phyloP scores from a whole-genome alignment of 1,139 yeast species.

The Martiniozyma asiatica region DNA sequence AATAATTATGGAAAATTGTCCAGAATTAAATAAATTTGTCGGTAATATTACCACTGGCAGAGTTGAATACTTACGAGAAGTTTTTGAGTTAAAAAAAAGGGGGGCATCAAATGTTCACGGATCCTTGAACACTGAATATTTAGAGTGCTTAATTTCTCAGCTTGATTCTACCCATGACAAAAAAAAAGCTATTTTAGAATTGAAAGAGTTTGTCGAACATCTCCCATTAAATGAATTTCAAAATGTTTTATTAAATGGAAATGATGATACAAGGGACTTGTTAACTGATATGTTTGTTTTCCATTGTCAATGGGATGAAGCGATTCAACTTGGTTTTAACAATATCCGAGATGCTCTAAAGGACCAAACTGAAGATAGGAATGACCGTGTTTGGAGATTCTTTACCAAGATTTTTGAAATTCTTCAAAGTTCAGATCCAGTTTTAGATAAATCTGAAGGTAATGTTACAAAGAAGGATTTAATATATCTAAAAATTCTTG shows the following conservation, averaged over 20 bases:
- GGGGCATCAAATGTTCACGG: constrained; percentile 5
- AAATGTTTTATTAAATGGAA: too few relatives aligned
- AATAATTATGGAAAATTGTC: constrained; percentile 27
- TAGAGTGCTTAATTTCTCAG: constrained; percentile 20
- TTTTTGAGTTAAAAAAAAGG: constrained; percentile 13
- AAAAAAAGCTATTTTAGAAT: too few relatives aligned
- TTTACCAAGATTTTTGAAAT: constrained; percentile 28
- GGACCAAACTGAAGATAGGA: too few relatives aligned
- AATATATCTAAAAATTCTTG: constrained; percentile 16
- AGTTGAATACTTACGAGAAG: constrained; percentile 22
- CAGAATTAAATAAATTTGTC: constrained; percentile 28
- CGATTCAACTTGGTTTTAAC: too few relatives aligned
- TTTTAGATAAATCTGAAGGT: background rate
- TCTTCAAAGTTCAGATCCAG: constrained; percentile 18
- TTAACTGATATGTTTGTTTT: too few relatives aligned
- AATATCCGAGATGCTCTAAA: too few relatives aligned
- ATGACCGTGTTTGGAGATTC: too few relatives aligned
- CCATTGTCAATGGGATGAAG: too few relatives aligned
- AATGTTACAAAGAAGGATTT: constrained; percentile 15
- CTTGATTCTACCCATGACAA: too few relatives aligned
- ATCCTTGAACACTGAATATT: constrained; percentile 24
- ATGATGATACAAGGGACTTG: too few relatives aligned
- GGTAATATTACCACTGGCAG: constrained; percentile 22
- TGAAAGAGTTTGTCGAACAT: too few relatives aligned
- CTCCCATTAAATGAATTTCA: too few relatives aligned